Base-by-base conservation (phyloP, 2,329 filamentous ascomycete genomes). In the Arthrobotrys sinensis region DNA sequence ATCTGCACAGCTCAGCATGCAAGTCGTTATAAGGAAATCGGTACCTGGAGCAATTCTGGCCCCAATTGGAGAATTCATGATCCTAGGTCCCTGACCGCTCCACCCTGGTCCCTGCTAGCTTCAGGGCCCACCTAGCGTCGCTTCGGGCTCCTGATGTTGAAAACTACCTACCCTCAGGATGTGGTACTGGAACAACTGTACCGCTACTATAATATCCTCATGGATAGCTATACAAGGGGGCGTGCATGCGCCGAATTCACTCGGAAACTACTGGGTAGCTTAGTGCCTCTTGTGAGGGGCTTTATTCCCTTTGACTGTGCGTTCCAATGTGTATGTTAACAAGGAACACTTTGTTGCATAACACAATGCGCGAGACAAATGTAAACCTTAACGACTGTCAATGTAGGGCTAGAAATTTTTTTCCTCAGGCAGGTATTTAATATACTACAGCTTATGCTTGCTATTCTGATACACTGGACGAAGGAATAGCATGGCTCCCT, bases 321-420 rank as follows among this genome's bases (percentile, higher is more conserved):
- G 16, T 52, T 28, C 36, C 11, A 8, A 65, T 40, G 5, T 28
- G 19, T 43, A 43, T 32, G 62, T 40, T 52, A n/a, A 28, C 16
- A 21, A 10, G 43, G 28, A 38, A 50, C 10, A 21, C 8, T 45
- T 52, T 63, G 46, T 67, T 62, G 38, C 62, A 62, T 55, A 72
- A 72, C 46, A 46, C 46, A 64, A 64, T 57, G 66, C 50, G 16
- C 34, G 48, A 19, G 48, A 60, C 52, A 60, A 19, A 45, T n/a
- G 40, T 6, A 28, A 28, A 28, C 24, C 24, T 28, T 28, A 28
- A 28, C 24, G 24, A 28, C 24, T 28, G 24, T 28, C 6, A 28
- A 38, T 6, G 32, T 57, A 50, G 19, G 46, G 7, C 7, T 52
- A 1, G 11, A 16, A 52, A 32, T 6, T 7, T 32, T 52, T 52